Base-by-base conservation (phyloP, 1,284 basidiomycete species). In the Marasmius sp. region DNA sequence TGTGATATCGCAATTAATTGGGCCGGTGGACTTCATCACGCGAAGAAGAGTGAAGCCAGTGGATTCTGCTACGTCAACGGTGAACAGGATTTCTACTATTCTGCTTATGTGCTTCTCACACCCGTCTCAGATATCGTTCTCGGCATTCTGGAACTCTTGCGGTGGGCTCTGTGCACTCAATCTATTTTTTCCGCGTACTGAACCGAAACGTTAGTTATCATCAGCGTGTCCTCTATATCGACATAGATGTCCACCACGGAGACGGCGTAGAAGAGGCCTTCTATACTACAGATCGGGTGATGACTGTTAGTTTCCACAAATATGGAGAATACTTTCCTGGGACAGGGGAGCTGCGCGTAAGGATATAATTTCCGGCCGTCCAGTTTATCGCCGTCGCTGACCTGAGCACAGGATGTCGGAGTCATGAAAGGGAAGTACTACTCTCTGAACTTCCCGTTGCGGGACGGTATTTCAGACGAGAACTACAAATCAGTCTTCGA, bases 201-300 rank as follows among this genome's bases (percentile, higher is more conserved):
- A 57, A 34, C n/a, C 18, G 14, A 37, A 58, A 57, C 47, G 27
- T 58, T 62, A 92, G 95, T 67, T 98, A 98, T 74, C 96, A 99
- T 72, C 87, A 88, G 20, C 86, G 97, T 41, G 97, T 99, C 6
- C 81, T 99, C 34, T 99, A 99, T 77, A 95, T 99, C 69, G 97
- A 99, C 72, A 97, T 99, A 64, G 97, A 99, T 72, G 94, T 98
- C 0, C 97, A 99, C 74, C 97, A 99, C 68, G 97, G 97, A 16
- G 97, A 99, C 75, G 97, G 97, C 49, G 97, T 99, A 8, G 97
- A 99, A 74, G 97, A 99, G 76, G 97, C 97, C 0, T 99, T 99
- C 75, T 99, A 98, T 75, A 97, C 96, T 0, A 99, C 97, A 14
- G 97, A 99, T 72, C 84, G 97, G 51, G 97, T 99, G 56, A 99